Evolutionary conservation across 2,329 filamentous ascomycete genomes (phyloP).

Genomic region (Canariomyces notabilis): DNA sequence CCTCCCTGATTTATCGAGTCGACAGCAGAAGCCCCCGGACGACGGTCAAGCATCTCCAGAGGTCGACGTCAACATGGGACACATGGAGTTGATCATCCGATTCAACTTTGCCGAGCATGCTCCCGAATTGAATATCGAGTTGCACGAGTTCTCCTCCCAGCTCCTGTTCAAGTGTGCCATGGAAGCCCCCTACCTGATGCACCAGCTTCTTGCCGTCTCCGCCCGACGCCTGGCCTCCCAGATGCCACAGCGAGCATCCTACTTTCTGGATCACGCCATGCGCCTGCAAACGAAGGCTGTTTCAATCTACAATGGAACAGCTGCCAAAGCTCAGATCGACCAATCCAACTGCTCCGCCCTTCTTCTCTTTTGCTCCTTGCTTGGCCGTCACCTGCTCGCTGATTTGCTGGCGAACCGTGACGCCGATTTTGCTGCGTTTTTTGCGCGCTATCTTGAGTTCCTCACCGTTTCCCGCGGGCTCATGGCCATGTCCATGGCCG

Average conservation of each 20-base stretch:
- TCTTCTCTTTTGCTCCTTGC: slow-evolving; percentile 40
- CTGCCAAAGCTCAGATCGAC: slow-evolving; percentile 20
- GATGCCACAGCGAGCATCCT: slow-evolving; percentile 17
- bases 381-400: slow-evolving; percentile 44
- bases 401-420: slow-evolving; percentile 40
- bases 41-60: slow-evolving; percentile 4
- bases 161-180: slow-evolving; percentile 18
- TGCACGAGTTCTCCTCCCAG: slow-evolving; percentile 17
- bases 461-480: slow-evolving; percentile 32
- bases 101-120: slow-evolving; percentile 22
- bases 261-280: slow-evolving; percentile 35
- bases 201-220: slow-evolving; percentile 34
- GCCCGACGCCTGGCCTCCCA: slow-evolving; percentile 33
- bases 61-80: slow-evolving; percentile 26
- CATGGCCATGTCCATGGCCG: slow-evolving; percentile 19
- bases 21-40: neutral
- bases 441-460: slow-evolving; percentile 38
- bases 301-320: slow-evolving; percentile 32
- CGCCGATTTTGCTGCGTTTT: slow-evolving; percentile 37
- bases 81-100: slow-evolving; percentile 28
- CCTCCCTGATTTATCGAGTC: slow-evolving; percentile 11
- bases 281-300: slow-evolving; percentile 42
- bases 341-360: slow-evolving; percentile 36
- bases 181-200: slow-evolving; percentile 33
- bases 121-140: slow-evolving; percentile 18